Evolutionary conservation across 768 basidiomycete genomes (phyloP), one percentile per base, ranked within the genome.

Genomic region (Rhodocollybia butyracea): DNA sequence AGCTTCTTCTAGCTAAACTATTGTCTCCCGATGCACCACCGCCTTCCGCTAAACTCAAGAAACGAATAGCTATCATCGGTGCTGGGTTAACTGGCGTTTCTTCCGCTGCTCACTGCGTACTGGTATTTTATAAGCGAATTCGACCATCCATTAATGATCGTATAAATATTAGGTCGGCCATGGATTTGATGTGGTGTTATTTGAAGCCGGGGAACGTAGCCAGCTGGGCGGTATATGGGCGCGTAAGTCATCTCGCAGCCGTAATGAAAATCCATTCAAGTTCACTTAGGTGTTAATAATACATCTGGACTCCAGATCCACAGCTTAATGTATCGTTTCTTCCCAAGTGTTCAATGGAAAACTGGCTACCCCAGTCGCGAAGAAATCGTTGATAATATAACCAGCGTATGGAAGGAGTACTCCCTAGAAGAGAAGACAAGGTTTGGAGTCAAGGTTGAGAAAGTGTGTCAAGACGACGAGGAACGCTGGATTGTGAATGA

Each of bases 261-360:
- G 17, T n/a, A 6, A 13, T 5, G 5, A 5, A 11, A 48, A 21
- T 31, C 1, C 13, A 29, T 3, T 19, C 19, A 5, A n/a, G 13
- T 34, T 12, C 19, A 24, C 15, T 5, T 12, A 50, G 48, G 48
- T 32, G 53, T 54, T 31, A 54, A 54, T 24, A 45, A 31, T 24
- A 54, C 53, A 22, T 54, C 53, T n/a, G 53, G 53, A 6, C 41
- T 54, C 13, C 53, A 54, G 38, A 54, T 54, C 17, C 53, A 54
- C 32, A 54, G 53, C 19, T 29, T 54, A 31, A 54, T 54, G 53
- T 54, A 54, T 24, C 53, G 53, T 32, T 54, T 54, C 32, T 46
- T 45, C 31, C 53, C 53, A 7, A 43, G 19, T 15, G n/a, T 54
- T 7, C 42, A 54, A 46, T 54, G 53, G 53, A 54, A 54, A 42